A percentile compares a stretch with the other conserved stretches of the same genome.
phyloP scores from a whole-genome alignment of 192 early-diverging fungal genomes.

The Jimgerdemannia flammicorona region DNA sequence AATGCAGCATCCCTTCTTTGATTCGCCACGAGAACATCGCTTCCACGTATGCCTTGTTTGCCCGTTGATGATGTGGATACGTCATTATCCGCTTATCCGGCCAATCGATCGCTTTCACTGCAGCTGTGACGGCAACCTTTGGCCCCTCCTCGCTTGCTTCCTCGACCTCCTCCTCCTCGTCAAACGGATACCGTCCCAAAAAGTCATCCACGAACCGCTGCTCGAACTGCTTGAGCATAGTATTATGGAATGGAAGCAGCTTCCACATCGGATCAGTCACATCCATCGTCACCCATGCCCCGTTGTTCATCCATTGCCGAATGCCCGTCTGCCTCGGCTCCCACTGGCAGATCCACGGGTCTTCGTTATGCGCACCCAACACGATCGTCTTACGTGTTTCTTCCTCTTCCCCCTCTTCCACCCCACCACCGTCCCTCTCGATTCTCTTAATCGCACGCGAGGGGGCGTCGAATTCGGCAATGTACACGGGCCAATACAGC shows the following conservation, averaged over 20 bases:
- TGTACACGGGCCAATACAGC: conserved; percentile 30
- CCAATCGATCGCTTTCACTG: conserved; percentile 11
- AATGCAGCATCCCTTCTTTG: conserved; percentile 16
- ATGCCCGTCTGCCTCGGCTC: conserved; percentile 2
- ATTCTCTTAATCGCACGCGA: too few relatives aligned
- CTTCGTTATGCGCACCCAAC: conserved; percentile 14
- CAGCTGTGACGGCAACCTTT: neutral
- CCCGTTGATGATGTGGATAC: conserved; percentile 6
- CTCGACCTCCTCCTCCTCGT: neutral
- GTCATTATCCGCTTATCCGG: conserved; percentile 21
- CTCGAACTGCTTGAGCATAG: conserved; percentile 5
- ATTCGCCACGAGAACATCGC: conserved; percentile 21
- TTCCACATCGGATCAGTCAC: conserved; percentile 24
- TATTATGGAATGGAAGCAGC: neutral
- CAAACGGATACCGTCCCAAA: neutral
- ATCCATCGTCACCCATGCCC: conserved; percentile 20
- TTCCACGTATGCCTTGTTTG: conserved; percentile 28
- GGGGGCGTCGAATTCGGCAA: conserved; percentile 16
- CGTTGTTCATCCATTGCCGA: conserved; percentile 28
- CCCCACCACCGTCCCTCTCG: neutral
- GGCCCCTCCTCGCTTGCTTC: conserved; percentile 8
- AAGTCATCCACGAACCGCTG: neutral
- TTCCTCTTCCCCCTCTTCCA: neutral
- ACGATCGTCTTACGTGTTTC: conserved; percentile 14
- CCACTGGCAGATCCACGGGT: conserved; percentile 23